Conservation (phyloP, 306 rosid genomes). For the Erythrophleum fordii region DNA sequence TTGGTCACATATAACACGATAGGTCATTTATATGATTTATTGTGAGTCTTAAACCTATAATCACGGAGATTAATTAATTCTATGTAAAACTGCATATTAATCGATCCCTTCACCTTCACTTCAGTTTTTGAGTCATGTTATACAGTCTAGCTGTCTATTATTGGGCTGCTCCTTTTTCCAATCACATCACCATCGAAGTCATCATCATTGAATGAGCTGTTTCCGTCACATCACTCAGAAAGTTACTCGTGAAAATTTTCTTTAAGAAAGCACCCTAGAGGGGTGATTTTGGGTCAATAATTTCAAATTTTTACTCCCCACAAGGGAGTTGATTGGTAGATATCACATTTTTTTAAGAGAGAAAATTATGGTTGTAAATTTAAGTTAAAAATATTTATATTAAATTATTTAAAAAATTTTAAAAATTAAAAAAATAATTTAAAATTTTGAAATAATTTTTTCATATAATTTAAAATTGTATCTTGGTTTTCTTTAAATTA, state of each 20-base stretch:
- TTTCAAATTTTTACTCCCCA: neutral
- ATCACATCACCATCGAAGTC: constrained; percentile 70
- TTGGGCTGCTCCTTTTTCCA: constrained; percentile 53
- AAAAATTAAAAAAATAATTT: too few species aligned
- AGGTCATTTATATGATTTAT: neutral
- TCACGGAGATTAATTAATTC: constrained; percentile 19
- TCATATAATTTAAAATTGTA: too few species aligned
- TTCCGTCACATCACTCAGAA: constrained; percentile 59
- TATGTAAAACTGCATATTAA: neutral
- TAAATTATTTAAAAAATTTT: too few species aligned
- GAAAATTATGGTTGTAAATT: too few species aligned
- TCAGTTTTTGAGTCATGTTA: neutral
- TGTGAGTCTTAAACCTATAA: constrained; percentile 20
- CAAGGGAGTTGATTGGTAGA: too few species aligned
- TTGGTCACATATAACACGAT: neutral
- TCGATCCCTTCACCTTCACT: neutral
- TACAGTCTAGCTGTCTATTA: constrained; percentile 55
- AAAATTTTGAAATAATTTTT: too few species aligned
- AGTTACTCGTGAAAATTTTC: constrained; percentile 13
- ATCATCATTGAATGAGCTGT: constrained; percentile 81
- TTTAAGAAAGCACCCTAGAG: neutral
- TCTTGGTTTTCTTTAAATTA: too few species aligned
- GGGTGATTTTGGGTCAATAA: neutral
- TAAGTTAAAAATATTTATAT: too few species aligned
- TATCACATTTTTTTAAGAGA: too few species aligned